A percentile compares a stretch with the other conserved stretches of the same genome.
These are phyloP conservation scores for Pichia sp. DNA, from an alignment of 1,139 yeast species.

Conservation along the genomic window DNA sequence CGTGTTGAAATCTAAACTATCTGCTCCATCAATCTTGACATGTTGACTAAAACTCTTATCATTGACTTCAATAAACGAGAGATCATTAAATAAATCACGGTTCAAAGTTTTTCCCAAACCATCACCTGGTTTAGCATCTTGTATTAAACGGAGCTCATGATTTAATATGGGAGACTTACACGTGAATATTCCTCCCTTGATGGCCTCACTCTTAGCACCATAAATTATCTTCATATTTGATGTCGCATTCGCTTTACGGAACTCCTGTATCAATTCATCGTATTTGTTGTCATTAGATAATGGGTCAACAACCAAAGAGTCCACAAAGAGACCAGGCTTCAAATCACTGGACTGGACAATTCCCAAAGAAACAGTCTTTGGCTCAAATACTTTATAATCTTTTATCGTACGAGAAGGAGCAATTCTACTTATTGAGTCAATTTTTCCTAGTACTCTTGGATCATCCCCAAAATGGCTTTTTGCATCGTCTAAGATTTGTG, in stretches of 20 bases:
- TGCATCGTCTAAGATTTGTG: slow-evolving; percentile 12
- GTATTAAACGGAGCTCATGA: slow-evolving; percentile 26
- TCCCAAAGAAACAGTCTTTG: slow-evolving; percentile 25
- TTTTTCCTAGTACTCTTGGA: slow-evolving; percentile 12
- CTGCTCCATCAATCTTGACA: slow-evolving; percentile 15
- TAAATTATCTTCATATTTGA: slow-evolving; percentile 20
- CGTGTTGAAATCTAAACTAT: slow-evolving; percentile 12
- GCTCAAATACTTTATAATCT: slow-evolving; percentile 14
- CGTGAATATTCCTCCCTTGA: slow-evolving; percentile 17
- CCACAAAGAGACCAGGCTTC: slow-evolving; percentile 21
- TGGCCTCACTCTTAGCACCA: slow-evolving; percentile 11
- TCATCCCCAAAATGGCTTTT: slow-evolving; percentile 15
- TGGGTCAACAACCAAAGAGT: slow-evolving; percentile 28
- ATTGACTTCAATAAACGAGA: slow-evolving; percentile 29
- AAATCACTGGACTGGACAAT: slow-evolving; percentile 21
- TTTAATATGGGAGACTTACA: slow-evolving; percentile 29
- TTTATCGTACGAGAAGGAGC: slow-evolving; percentile 7
- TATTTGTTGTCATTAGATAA: slow-evolving; percentile 23
- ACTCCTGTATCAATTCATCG: slow-evolving; percentile 14
- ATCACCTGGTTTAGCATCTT: slow-evolving; percentile 26
- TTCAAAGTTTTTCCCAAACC: slow-evolving; percentile 17
- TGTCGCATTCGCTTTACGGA: slow-evolving; percentile 12
- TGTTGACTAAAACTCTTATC: slow-evolving; percentile 13
- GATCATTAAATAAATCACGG: slow-evolving; percentile 27
- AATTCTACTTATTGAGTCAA: slow-evolving; percentile 15